Evolutionary conservation across 805 yeast genomes (phyloP).

Genomic region (Candida cerambycidarum): DNA sequence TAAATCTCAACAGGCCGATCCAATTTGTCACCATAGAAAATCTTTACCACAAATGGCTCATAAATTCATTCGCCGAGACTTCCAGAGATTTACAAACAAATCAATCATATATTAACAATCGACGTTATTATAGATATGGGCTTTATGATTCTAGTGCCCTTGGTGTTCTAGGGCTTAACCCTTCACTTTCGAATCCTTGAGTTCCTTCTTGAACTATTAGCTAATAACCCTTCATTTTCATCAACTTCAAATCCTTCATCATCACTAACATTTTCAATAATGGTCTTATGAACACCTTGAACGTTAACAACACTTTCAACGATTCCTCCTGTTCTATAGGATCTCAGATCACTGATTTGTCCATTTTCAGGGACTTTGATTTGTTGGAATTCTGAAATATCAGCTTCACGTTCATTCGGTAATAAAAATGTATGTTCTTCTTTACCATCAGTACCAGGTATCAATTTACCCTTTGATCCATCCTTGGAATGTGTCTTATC

Average conservation of each 20-base stretch:
- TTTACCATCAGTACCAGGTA: conserved; percentile 8
- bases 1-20: no score
- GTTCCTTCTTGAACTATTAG: conserved; percentile 1
- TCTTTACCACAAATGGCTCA: no score
- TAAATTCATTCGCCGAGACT: no score
- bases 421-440: conserved; percentile 20
- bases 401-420: conserved; percentile 26
- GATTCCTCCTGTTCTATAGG: conserved; percentile 59
- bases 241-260: conserved; percentile 31
- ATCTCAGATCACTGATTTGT: conserved; percentile 35
- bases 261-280: conserved; percentile 65
- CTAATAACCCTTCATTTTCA: conserved; percentile 2
- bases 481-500: conserved; percentile 18
- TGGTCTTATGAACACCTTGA: conserved; percentile 82
- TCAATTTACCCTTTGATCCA: no score
- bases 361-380: conserved; percentile 15
- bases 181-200: conserved; percentile 3
- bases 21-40: no score
- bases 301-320: conserved; percentile 81
- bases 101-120: no score
- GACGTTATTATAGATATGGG: no score
- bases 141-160: no score
- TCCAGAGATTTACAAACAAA: no score
- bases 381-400: conserved; percentile 22
- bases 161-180: no score